Percentiles rank a stretch among this genome's conserved stretches.
Evolutionary conservation across 495 filamentous ascomycete species (phyloP).

Genomic region (Penicillium longicatenatum): DNA sequence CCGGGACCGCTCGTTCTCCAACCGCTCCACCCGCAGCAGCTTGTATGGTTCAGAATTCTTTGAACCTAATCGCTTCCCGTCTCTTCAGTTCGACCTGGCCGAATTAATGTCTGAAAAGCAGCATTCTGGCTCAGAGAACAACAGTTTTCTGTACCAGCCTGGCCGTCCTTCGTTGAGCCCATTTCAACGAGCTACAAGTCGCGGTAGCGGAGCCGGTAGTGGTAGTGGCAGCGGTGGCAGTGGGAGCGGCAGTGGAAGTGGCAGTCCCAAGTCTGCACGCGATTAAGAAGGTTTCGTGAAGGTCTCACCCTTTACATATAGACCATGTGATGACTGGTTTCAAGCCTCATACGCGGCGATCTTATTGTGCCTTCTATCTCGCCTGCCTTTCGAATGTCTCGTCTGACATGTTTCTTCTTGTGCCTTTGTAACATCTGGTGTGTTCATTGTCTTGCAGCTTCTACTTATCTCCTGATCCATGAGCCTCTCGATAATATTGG

Average conservation of each 20-base stretch:
- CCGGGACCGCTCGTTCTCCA: slow-evolving; percentile 51
- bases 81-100: slow-evolving; percentile 39
- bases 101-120: slow-evolving; percentile 37
- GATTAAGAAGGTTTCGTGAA: slow-evolving; percentile 22
- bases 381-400: not conserved
- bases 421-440: slow-evolving; percentile 1
- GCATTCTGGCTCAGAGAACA: slow-evolving; percentile 38
- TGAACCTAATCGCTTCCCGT: slow-evolving; percentile 35
- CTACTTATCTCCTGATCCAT: slow-evolving; percentile 14
- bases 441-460: not conserved
- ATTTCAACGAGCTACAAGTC: slow-evolving; percentile 46
- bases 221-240: slow-evolving; percentile 47
- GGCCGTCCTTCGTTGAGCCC: slow-evolving; percentile 40
- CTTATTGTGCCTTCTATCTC: not conserved
- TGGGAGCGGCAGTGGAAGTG: slow-evolving; percentile 44
- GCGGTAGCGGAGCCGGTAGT: slow-evolving; percentile 49
- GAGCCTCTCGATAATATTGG: slow-evolving; percentile 7
- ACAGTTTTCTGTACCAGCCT: slow-evolving; percentile 30
- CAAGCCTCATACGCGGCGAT: not conserved
- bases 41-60: slow-evolving; percentile 44
- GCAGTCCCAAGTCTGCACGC: slow-evolving; percentile 46
- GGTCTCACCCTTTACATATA: slow-evolving; percentile 13
- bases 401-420: not conserved
- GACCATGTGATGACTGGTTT: slow-evolving; percentile 7
- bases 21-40: slow-evolving; percentile 47